A percentile compares a stretch with the other conserved stretches of the same genome.
phyloP scores from a whole-genome alignment of 2,329 filamentous ascomycete genomes.

The Xylariaceae sp. region DNA sequence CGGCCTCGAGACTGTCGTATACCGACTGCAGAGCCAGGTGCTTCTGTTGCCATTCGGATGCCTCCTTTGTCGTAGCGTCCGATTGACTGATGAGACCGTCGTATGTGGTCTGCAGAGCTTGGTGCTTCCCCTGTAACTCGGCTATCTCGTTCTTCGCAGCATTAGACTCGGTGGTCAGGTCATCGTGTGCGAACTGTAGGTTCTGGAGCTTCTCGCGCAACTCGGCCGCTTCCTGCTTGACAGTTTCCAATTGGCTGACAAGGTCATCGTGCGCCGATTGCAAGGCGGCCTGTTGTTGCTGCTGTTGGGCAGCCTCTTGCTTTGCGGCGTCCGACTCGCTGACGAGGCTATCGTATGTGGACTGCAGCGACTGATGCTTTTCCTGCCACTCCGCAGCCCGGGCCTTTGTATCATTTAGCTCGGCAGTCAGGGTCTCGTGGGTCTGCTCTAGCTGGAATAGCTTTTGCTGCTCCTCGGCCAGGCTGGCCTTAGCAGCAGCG shows the following conservation, averaged over 20 bases:
- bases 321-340: slow-evolving; percentile 27
- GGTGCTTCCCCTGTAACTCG: slow-evolving; percentile 25
- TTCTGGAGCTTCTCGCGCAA: slow-evolving; percentile 21
- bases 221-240: slow-evolving; percentile 21
- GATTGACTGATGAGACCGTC: slow-evolving; percentile 24
- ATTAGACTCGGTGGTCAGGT: slow-evolving; percentile 33
- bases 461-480: slow-evolving; percentile 33
- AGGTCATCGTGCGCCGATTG: slow-evolving; percentile 20
- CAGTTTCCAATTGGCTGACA: slow-evolving; percentile 22
- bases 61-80: slow-evolving; percentile 22
- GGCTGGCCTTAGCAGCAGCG: slow-evolving; percentile 20
- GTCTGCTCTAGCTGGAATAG: slow-evolving; percentile 27
- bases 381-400: slow-evolving; percentile 23
- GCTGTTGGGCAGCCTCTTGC: slow-evolving; percentile 21
- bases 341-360: slow-evolving; percentile 21
- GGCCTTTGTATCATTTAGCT: slow-evolving; percentile 26
- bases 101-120: slow-evolving; percentile 13
- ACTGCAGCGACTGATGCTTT: slow-evolving; percentile 24
- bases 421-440: slow-evolving; percentile 22
- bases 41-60: slow-evolving; percentile 26
- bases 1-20: slow-evolving; percentile 19
- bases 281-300: slow-evolving; percentile 29
- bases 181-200: slow-evolving; percentile 17
- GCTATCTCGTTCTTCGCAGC: slow-evolving; percentile 28
- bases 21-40: slow-evolving; percentile 26